Percentiles rank a stretch among this genome's conserved stretches.
Conservation (phyloP, 2,329 filamentous ascomycete genomes). For the Calonectria pauciramosa region DNA sequence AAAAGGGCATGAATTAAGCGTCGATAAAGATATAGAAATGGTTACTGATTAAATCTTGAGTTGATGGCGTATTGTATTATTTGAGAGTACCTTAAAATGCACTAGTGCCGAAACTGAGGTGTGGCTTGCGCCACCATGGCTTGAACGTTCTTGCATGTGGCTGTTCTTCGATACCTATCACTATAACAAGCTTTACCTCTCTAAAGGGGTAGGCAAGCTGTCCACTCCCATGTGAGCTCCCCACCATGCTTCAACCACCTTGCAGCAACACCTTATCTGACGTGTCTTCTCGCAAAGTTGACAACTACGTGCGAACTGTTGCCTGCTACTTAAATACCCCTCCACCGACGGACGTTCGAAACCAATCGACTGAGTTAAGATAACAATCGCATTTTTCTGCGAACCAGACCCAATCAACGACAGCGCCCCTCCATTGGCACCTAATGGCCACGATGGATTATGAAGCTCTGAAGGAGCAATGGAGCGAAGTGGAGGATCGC, state of each 20-base stretch:
- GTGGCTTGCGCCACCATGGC: neutral
- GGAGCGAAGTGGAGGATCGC: conserved; percentile 95
- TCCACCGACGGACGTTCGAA: neutral
- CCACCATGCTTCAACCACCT: neutral
- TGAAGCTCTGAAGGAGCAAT: conserved; percentile 93
- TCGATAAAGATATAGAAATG: neutral
- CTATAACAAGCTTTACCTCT: conserved; percentile 12
- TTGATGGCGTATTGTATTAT: neutral
- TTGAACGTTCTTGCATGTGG: neutral
- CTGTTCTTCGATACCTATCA: neutral
- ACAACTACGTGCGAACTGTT: neutral
- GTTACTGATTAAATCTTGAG: neutral
- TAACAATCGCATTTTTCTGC: neutral
- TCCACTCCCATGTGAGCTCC: conserved; percentile 9
- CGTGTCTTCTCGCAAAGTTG: conserved; percentile 9
- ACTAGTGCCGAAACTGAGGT: neutral
- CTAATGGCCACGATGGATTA: conserved; percentile 78
- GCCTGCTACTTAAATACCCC: neutral
- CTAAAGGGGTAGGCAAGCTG: conserved; percentile 24
- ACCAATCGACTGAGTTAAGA: neutral
- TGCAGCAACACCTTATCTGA: neutral
- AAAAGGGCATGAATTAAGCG: neutral
- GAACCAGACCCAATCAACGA: neutral
- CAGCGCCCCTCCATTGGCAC: neutral
- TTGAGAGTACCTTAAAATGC: neutral